These are phyloP conservation scores for Ceratocystis smalleyi DNA, from an alignment of 2,329 filamentous ascomycete species.

Conservation along the genomic window DNA sequence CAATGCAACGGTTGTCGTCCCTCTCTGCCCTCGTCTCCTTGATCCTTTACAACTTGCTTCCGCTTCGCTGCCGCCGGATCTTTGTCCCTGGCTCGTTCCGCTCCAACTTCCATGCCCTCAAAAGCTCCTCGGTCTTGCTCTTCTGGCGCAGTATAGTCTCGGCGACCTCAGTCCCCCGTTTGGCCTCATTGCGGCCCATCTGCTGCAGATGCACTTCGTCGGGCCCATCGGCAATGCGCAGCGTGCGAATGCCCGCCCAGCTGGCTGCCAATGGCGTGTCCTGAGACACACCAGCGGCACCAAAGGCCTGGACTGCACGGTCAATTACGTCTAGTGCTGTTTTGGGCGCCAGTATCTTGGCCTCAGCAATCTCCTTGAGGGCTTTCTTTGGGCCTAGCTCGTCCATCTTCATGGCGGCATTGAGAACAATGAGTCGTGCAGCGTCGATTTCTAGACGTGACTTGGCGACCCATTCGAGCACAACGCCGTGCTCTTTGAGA, in stretches of 20 bases:
- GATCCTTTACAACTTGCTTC: slow-evolving; percentile 17
- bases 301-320: slow-evolving; percentile 83
- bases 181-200: slow-evolving; percentile 68
- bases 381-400: slow-evolving; percentile 74
- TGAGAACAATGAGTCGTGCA: slow-evolving; percentile 75
- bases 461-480: slow-evolving; percentile 86
- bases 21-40: not conserved
- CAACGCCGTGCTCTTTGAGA: slow-evolving; percentile 77
- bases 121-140: slow-evolving; percentile 47
- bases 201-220: slow-evolving; percentile 89
- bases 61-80: slow-evolving; percentile 35
- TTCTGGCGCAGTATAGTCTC: slow-evolving; percentile 49
- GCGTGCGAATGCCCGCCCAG: slow-evolving; percentile 67
- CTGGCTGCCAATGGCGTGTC: slow-evolving; percentile 80
- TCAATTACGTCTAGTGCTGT: slow-evolving; percentile 79
- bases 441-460: slow-evolving; percentile 89
- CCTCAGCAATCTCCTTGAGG: slow-evolving; percentile 84
- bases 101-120: slow-evolving; percentile 40
- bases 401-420: slow-evolving; percentile 92
- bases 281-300: slow-evolving; percentile 79
- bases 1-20: no score
- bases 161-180: slow-evolving; percentile 44
- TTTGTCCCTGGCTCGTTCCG: slow-evolving; percentile 35
- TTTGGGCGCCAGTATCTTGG: slow-evolving; percentile 79
- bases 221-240: slow-evolving; percentile 80